phyloP scores from a whole-genome alignment of 768 basidiomycete genomes.

The Peribolospora baueri region DNA sequence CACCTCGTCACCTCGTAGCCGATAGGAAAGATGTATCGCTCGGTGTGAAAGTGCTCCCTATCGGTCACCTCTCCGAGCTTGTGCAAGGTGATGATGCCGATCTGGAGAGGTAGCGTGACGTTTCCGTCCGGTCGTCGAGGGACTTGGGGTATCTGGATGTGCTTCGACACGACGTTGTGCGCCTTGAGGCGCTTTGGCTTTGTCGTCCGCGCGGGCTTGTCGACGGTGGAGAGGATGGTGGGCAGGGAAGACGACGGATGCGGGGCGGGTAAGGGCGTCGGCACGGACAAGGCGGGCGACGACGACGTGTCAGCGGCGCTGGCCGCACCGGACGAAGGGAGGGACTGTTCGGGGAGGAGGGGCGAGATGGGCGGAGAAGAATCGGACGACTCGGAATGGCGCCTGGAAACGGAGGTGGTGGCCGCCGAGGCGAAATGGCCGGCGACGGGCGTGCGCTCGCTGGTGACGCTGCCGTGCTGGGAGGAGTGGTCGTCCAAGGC shows the following conservation, averaged over 20 bases:
- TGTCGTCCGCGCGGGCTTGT: conserved; percentile 24
- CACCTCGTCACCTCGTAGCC: conserved; percentile 62
- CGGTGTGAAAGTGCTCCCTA: conserved; percentile 66
- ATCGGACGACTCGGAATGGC: no score
- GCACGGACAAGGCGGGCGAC: conserved; percentile 1
- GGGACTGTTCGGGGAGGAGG: no score
- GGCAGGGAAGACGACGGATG: conserved; percentile 2
- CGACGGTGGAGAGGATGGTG: conserved; percentile 3
- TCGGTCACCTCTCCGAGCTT: conserved; percentile 50
- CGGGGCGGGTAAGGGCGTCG: conserved; percentile 6
- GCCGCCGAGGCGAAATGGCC: no score
- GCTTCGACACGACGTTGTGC: conserved; percentile 31
- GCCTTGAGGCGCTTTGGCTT: conserved; percentile 60
- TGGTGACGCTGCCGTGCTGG: no score
- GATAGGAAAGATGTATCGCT: conserved; percentile 69
- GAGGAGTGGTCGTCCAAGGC: no score
- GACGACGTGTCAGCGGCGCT: no score
- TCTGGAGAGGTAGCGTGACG: conserved; percentile 51
- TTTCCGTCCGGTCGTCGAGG: conserved; percentile 38
- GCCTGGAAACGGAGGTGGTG: no score
- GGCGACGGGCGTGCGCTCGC: no score
- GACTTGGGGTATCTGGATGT: conserved; percentile 48
- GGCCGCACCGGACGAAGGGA: no score
- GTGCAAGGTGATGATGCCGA: conserved; percentile 67
- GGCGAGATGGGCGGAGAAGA: no score